A percentile compares a stretch with the other conserved stretches of the same genome.
Evolutionary conservation across 805 yeast species (phyloP).

Genomic region (Candida dendrica): DNA sequence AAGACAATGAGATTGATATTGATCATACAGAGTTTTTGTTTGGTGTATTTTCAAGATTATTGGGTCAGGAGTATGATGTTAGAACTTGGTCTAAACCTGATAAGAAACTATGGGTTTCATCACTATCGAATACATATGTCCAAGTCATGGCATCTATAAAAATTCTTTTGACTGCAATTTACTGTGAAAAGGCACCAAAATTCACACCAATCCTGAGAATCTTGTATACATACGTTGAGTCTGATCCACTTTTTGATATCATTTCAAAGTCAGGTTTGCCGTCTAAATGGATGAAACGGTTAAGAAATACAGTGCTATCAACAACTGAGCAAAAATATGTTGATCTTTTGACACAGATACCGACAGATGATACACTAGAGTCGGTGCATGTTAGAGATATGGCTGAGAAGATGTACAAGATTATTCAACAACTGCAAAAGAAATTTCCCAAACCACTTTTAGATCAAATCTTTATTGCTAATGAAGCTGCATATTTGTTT

Average conservation of each 20-base stretch:
- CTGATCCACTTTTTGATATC: conserved; percentile 35
- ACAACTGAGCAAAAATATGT: conserved; percentile 39
- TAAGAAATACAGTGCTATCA: conserved; percentile 28
- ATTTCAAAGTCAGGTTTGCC: conserved; percentile 29
- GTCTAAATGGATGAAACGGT: conserved; percentile 35
- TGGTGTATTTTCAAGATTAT: conserved; percentile 20
- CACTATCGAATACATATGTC: conserved; percentile 37
- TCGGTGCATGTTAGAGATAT: conserved; percentile 50
- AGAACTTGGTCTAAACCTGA: conserved; percentile 36
- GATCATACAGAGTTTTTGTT: conserved; percentile 26
- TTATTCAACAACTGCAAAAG: conserved; percentile 46
- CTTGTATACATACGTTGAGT: conserved; percentile 42
- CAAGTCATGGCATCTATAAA: conserved; percentile 40
- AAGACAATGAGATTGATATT: conserved; percentile 22
- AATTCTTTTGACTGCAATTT: conserved; percentile 33
- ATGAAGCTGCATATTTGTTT: conserved; percentile 40
- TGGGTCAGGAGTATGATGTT: conserved; percentile 19
- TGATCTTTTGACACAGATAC: conserved; percentile 39
- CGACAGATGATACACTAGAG: conserved; percentile 48
- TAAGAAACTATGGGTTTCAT: conserved; percentile 41
- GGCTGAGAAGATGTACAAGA: conserved; percentile 43
- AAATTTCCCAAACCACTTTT: conserved; percentile 55
- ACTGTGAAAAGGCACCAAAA: conserved; percentile 43
- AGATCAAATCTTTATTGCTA: conserved; percentile 46
- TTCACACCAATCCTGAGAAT: conserved; percentile 46